Evolutionary conservation across 2,329 filamentous ascomycete genomes (phyloP).

Genomic region (Colletotrichum gloeosporioides): DNA sequence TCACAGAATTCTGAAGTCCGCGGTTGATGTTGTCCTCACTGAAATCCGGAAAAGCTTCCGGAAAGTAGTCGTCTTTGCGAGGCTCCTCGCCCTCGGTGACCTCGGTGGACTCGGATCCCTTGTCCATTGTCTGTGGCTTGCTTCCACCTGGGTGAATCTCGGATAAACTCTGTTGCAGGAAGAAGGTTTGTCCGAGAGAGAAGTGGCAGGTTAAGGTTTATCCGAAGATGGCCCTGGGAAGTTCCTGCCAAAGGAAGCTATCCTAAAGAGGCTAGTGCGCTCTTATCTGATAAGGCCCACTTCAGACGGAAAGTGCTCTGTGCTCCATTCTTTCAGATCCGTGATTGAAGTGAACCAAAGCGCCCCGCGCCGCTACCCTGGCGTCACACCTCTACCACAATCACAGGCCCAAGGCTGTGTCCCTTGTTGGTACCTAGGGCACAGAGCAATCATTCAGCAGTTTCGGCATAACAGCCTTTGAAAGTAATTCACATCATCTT

Average conservation of each 20-base stretch:
- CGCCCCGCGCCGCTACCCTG: slow-evolving; percentile 11
- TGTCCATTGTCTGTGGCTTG: neutral
- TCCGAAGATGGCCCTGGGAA: neutral
- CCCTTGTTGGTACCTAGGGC: neutral
- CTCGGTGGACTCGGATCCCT: slow-evolving; percentile 9
- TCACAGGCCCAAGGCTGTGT: neutral
- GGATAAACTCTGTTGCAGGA: neutral
- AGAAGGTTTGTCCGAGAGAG: neutral
- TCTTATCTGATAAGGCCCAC: slow-evolving; percentile 12
- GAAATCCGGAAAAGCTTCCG: slow-evolving; percentile 16
- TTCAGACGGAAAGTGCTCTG: neutral
- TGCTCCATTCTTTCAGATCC: slow-evolving; percentile 19
- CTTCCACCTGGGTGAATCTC: slow-evolving; percentile 12
- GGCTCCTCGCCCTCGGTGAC: slow-evolving; percentile 2
- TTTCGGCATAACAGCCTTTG: neutral
- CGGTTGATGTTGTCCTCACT: neutral
- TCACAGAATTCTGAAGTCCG: neutral
- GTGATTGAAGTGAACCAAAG: slow-evolving; percentile 2
- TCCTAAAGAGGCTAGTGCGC: neutral
- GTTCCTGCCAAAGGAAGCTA: neutral
- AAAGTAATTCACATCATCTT: neutral
- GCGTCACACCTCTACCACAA: neutral
- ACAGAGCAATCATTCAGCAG: neutral
- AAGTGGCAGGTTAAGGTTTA: neutral
- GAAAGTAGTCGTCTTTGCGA: neutral